These are phyloP conservation scores for Aureobasidium sp. DNA, from an alignment of 2,329 filamentous ascomycete genomes.

Conservation along the genomic window DNA sequence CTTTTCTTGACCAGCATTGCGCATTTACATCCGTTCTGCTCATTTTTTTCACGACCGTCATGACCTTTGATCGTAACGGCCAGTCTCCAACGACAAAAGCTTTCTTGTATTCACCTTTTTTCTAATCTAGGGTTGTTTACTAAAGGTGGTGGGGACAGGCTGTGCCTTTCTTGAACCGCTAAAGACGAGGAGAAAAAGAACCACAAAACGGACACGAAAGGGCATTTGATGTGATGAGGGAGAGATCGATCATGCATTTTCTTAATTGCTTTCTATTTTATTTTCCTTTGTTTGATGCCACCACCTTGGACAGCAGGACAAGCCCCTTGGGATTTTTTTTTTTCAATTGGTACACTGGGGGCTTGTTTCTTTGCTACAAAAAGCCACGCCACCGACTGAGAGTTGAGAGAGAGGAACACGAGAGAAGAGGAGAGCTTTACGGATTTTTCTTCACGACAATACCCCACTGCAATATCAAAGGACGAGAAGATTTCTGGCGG, in stretches of 20 bases:
- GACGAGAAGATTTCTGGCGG: conserved; percentile 5
- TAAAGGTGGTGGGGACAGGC: background rate
- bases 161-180: background rate
- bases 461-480: conserved; percentile 7
- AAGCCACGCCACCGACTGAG: conserved; percentile 3
- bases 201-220: conserved; percentile 1
- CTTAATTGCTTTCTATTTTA: background rate
- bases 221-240: conserved; percentile 1
- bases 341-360: background rate
- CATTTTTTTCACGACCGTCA: conserved; percentile 9
- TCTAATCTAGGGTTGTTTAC: background rate
- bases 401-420: conserved; percentile 2
- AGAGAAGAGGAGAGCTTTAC: conserved; percentile 8
- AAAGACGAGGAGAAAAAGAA: background rate
- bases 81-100: conserved; percentile 3
- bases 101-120: conserved; percentile 6
- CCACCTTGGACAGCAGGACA: background rate
- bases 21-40: background rate
- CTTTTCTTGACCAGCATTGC: conserved; percentile 11
- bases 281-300: conserved; percentile 10
- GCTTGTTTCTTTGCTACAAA: background rate
- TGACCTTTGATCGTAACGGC: conserved; percentile 10
- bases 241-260: conserved; percentile 5
- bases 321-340: background rate
- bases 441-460: conserved; percentile 11